Conservation (phyloP, 1,139 yeast species). For the Candida albicans region DNA sequence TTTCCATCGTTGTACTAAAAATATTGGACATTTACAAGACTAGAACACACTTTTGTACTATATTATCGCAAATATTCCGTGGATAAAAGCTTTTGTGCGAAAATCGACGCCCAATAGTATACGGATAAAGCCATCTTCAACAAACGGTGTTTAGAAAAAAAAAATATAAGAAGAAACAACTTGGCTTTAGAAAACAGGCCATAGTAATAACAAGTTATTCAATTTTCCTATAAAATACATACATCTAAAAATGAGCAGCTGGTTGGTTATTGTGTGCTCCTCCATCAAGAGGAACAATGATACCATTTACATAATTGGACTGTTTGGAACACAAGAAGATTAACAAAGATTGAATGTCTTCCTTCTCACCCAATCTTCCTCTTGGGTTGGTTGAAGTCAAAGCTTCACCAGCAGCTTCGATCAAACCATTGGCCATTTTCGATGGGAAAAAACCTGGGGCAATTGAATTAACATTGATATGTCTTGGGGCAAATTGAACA, state of each 20-base stretch:
- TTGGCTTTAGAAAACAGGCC: no score
- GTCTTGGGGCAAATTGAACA: conserved; percentile 61
- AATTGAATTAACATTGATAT: conserved; percentile 64
- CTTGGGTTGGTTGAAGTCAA: conserved; percentile 58
- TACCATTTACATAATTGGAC: conserved; percentile 65
- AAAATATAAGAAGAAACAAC: no score
- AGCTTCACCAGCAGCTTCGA: conserved; percentile 53
- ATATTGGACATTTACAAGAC: no score
- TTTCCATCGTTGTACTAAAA: no score
- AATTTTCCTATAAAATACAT: no score
- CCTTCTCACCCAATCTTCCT: conserved; percentile 60
- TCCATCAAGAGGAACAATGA: conserved; percentile 76
- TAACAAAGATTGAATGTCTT: conserved; percentile 61
- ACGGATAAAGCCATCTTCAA: no score
- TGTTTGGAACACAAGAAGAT: conserved; percentile 61
- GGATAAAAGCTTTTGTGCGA: no score
- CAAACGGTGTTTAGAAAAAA: no score
- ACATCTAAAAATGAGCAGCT: conserved; percentile 18
- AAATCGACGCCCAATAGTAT: no score
- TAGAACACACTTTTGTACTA: no score
- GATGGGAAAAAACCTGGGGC: conserved; percentile 84
- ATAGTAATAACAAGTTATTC: no score
- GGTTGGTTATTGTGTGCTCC: conserved; percentile 45
- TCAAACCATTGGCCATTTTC: conserved; percentile 70
- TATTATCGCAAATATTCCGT: no score